Percentiles rank a stretch among this genome's conserved stretches.
Conservation (phyloP, 2,329 filamentous ascomycete species). For the Scortechinia acanthostroma region DNA sequence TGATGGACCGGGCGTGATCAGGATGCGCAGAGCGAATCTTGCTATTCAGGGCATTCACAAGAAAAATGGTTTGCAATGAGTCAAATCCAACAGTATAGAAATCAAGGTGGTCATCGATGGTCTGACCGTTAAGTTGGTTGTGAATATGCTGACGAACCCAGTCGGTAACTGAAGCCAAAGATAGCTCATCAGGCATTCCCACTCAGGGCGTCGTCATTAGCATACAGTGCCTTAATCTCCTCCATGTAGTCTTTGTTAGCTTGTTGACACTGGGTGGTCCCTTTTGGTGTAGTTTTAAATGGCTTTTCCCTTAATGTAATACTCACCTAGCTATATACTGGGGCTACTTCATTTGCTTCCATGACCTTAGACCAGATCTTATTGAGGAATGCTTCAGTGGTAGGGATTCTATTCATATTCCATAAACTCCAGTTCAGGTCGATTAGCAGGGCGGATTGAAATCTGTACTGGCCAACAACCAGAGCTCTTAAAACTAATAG, state of each 20-base stretch:
- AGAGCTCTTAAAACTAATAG: conserved; percentile 17
- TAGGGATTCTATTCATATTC: too few species aligned
- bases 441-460: conserved; percentile 11
- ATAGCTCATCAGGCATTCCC: too few species aligned
- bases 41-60: too few species aligned
- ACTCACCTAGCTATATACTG: too few species aligned
- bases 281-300: neutral
- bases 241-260: conserved; percentile 28
- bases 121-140: too few species aligned
- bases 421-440: conserved; percentile 7
- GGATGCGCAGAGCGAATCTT: neutral
- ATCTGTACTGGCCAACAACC: conserved; percentile 18
- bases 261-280: conserved; percentile 8
- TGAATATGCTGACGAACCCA: too few species aligned
- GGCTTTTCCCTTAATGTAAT: neutral
- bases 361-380: conserved; percentile 32
- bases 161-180: too few species aligned
- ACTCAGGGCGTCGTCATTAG: too few species aligned
- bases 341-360: conserved; percentile 32
- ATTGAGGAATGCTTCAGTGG: conserved; percentile 23
- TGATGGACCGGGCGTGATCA: neutral
- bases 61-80: neutral
- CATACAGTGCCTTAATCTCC: conserved; percentile 33
- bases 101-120: neutral
- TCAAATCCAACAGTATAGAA: neutral